A percentile compares a stretch with the other conserved stretches of the same genome.
These are phyloP conservation scores for Nemania serpens DNA, from an alignment of 2,329 filamentous ascomycete genomes.

Conservation along the genomic window DNA sequence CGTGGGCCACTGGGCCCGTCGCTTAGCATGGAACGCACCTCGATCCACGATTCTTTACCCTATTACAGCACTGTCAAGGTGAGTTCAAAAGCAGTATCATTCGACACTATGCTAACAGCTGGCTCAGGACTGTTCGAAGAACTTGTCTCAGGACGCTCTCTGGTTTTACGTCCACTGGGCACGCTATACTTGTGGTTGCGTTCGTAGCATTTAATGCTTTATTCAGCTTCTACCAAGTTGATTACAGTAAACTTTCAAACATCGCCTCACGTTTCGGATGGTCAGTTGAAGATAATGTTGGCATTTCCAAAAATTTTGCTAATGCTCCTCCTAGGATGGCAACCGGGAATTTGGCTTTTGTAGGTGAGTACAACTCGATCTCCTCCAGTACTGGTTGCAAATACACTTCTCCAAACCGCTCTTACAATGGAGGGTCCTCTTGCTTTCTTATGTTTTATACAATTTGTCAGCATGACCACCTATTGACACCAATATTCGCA, in stretches of 20 bases:
- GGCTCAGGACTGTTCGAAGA: constrained; percentile 28
- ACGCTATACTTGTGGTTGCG: constrained; percentile 42
- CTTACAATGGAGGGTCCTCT: no score
- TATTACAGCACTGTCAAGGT: constrained; percentile 34
- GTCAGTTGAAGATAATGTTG: constrained; percentile 25
- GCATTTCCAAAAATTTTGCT: constrained; percentile 4
- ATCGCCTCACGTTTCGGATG: constrained; percentile 41
- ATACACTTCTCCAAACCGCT: not conserved
- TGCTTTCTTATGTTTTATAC: no score
- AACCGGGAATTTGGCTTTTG: constrained; percentile 47
- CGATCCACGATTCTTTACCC: constrained; percentile 31
- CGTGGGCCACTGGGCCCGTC: constrained; percentile 34
- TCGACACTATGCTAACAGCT: constrained; percentile 14
- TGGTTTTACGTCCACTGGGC: constrained; percentile 47
- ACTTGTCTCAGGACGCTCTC: constrained; percentile 41
- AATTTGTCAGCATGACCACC: no score
- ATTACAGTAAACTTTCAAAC: constrained; percentile 34
- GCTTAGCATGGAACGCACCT: constrained; percentile 24
- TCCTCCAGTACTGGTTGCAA: not conserved
- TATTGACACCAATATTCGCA: constrained; percentile 37
- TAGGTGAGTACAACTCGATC: constrained; percentile 15
- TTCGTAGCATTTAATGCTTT: constrained; percentile 44
- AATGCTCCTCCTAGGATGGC: constrained; percentile 47
- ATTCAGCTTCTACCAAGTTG: constrained; percentile 41
- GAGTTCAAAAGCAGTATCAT: not conserved